Base-by-base conservation (phyloP, 2,329 filamentous ascomycete genomes). In the Neofusicoccum laricinum region DNA sequence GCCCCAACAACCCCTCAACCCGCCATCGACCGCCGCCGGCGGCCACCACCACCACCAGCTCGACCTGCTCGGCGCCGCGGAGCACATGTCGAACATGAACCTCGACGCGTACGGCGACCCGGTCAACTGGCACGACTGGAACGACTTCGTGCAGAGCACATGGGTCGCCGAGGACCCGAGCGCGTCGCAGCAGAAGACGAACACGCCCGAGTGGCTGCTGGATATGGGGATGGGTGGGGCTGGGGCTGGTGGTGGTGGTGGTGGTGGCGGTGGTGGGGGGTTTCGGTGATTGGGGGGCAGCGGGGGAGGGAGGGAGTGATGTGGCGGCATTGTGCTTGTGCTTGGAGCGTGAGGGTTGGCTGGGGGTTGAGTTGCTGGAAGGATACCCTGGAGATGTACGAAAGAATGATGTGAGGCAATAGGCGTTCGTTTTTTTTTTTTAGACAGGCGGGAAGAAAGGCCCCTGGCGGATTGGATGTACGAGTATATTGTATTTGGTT, bases 61-160 rank as follows among this genome's bases (percentile, higher is more conserved):
- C 21, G 49, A 63, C 19, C n/a, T 63, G 4, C 38, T 63, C 11
- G 12, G n/a, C 30, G 41, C 43, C 10, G 43, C 45, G 11, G 30
- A 14, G 3, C 41, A 48, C 19, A 12, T 64, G 12, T 57, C 61
- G 15, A 15, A 21, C 43, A 59, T 64, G 63, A 59, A 43, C 11
- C 45, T 64, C 15, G 53, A 64, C 14, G 34, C 43, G 8, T 59
- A 59, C 25, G 63, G 43, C 19, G 63, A 64, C 7, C 63, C 63
- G 5, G 63, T 64, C 51, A 64, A 64, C 21, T 64, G 63, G 63
- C 30, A 50, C 2, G 63, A 64, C 40, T 64, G 63, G 63, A 43
- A 59, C 25, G 53, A 58, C 15, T 64, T 64, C 45, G 63, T 64
- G 14, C 63, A 50, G 38, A 64, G 63, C 36, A 64, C 63, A 6